Percentiles rank a stretch among this genome's conserved stretches.
Conservation (phyloP, 1,284 basidiomycete genomes). For the Leucocoprinus gongylophorus region DNA sequence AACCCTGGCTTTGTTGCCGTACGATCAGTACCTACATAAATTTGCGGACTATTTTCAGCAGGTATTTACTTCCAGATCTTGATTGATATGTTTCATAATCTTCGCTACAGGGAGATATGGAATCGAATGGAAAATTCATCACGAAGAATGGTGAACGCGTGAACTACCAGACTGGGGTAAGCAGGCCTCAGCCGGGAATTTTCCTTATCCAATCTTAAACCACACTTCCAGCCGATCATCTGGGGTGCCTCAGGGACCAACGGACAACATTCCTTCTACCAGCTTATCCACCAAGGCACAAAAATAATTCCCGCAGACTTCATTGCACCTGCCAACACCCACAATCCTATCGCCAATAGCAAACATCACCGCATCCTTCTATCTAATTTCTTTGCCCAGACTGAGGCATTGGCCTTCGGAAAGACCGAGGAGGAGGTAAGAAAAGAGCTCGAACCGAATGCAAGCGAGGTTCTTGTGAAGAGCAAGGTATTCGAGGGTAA, state of each 20-base stretch:
- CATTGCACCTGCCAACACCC: constrained; percentile 88
- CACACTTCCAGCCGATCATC: constrained; percentile 73
- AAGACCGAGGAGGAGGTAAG: constrained; percentile 90
- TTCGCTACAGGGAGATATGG: constrained; percentile 80
- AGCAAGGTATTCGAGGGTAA: constrained; percentile 98
- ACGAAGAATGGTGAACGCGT: constrained; percentile 93
- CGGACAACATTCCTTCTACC: constrained; percentile 99
- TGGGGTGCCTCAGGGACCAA: constrained; percentile 99
- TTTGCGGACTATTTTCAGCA: constrained; percentile 99
- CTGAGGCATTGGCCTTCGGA: constrained; percentile 95
- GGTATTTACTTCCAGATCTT: constrained; percentile 22
- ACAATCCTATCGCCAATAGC: constrained; percentile 81
- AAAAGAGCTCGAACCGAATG: constrained; percentile 71
- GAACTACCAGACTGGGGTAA: constrained; percentile 91
- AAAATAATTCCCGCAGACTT: constrained; percentile 94
- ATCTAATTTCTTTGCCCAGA: constrained; percentile 98
- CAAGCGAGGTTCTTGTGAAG: constrained; percentile 84
- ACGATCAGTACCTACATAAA: constrained; percentile 98
- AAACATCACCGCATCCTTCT: constrained; percentile 97
- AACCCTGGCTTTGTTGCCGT: constrained; percentile 92
- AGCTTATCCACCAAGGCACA: constrained; percentile 93
- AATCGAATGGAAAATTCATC: constrained; percentile 96
- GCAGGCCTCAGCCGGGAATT: constrained; percentile 28
- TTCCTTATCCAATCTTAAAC: constrained; percentile 11
- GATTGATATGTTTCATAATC: not conserved